A percentile compares a stretch with the other conserved stretches of the same genome.
phyloP scores from a whole-genome alignment of 2,329 filamentous ascomycete genomes.

The Atkinsonella hypoxylon region DNA sequence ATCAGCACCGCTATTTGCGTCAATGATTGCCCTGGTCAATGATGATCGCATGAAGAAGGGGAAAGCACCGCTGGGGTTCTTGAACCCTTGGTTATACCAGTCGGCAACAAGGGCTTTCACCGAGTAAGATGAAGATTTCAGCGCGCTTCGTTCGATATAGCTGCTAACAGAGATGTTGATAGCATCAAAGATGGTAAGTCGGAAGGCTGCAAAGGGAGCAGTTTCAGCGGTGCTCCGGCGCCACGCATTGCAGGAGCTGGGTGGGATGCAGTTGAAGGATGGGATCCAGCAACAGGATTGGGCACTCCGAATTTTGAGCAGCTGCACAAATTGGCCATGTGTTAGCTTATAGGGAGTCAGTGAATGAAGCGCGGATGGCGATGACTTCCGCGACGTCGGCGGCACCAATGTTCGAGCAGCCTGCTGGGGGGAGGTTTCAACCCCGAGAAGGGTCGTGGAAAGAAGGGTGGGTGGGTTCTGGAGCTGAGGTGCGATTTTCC shows the following conservation, averaged over 20 bases:
- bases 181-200: constrained; percentile 25
- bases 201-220: constrained; percentile 19
- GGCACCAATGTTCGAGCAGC: no score
- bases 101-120: constrained; percentile 19
- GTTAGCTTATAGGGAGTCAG: neutral
- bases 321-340: constrained; percentile 14
- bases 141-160: neutral
- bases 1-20: constrained; percentile 49
- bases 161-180: constrained; percentile 2
- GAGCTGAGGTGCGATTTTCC: no score
- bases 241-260: constrained; percentile 10
- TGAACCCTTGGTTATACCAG: constrained; percentile 50
- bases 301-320: constrained; percentile 33
- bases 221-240: constrained; percentile 13
- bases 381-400: neutral
- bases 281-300: constrained; percentile 29
- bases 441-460: no score
- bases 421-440: no score
- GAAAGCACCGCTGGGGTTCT: constrained; percentile 41
- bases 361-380: neutral
- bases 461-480: no score
- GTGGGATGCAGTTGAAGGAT: constrained; percentile 14
- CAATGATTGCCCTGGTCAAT: constrained; percentile 53
- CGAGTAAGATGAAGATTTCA: constrained; percentile 18
- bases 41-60: constrained; percentile 45